These are phyloP conservation scores for Sclerotinia borealis DNA, from an alignment of 2,329 filamentous ascomycete genomes.

Conservation along the genomic window DNA sequence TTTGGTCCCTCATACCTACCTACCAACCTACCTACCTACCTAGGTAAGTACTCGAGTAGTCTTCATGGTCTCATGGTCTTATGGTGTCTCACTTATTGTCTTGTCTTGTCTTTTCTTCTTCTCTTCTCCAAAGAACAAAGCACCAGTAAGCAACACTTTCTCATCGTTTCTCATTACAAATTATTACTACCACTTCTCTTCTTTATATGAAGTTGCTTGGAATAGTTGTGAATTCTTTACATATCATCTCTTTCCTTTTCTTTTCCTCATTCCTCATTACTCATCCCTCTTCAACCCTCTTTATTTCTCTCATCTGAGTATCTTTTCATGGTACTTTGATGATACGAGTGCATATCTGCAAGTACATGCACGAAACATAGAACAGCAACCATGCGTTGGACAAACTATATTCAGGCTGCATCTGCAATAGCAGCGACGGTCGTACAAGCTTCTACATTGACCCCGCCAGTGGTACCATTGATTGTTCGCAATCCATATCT, in stretches of 20 bases:
- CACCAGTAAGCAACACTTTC: neutral
- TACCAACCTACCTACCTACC: too few species aligned
- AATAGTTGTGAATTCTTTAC: neutral
- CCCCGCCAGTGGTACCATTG: conserved; percentile 50
- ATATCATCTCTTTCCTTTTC: neutral
- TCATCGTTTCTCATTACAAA: neutral
- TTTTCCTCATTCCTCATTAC: neutral
- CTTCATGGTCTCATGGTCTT: neutral
- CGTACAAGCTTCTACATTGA: conserved; percentile 45
- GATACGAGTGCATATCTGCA: neutral
- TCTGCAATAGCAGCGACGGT: conserved; percentile 23
- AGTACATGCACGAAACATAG: neutral
- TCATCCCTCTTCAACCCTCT: too few species aligned
- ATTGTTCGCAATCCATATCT: conserved; percentile 55
- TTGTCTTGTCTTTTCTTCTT: too few species aligned
- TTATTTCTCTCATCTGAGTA: too few species aligned
- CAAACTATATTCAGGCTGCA: conserved; percentile 25
- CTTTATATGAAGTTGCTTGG: neutral
- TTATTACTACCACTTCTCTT: neutral
- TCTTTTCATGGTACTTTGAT: neutral
- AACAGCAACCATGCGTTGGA: conserved; percentile 27
- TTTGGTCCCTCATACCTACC: too few species aligned
- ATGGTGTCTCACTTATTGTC: too few species aligned
- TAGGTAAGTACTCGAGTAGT: neutral
- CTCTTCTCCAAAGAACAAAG: neutral